Evolutionary conservation across 2,329 filamentous ascomycete species (phyloP).

Genomic region (Aspergillus sp.): DNA sequence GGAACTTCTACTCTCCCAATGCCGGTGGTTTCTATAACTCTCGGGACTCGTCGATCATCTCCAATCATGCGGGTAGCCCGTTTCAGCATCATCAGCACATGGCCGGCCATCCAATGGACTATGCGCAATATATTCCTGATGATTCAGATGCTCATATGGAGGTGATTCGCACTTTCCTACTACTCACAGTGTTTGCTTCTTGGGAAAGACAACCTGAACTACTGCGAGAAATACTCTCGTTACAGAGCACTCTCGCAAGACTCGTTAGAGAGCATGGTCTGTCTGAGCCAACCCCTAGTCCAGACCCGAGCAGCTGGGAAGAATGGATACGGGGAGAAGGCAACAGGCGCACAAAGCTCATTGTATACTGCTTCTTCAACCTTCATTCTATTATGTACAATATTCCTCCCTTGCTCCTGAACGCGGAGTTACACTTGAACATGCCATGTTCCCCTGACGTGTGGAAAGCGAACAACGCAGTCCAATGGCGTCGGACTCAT

Average conservation of each 20-base stretch:
- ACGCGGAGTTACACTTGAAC: constrained; percentile 48
- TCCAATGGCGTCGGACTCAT: constrained; percentile 43
- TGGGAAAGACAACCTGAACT: constrained; percentile 54
- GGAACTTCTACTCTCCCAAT: constrained; percentile 35
- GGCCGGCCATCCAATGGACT: constrained; percentile 21
- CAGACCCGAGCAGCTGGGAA: constrained; percentile 44
- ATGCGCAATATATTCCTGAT: constrained; percentile 29
- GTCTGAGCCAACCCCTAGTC: constrained; percentile 22
- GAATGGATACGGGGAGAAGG: constrained; percentile 51
- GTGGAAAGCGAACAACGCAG: constrained; percentile 48
- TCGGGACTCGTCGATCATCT: constrained; percentile 35
- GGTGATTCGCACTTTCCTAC: constrained; percentile 44
- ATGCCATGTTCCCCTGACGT: constrained; percentile 50
- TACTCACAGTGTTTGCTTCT: constrained; percentile 54
- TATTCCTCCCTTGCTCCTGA: constrained; percentile 52
- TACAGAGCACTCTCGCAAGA: constrained; percentile 51
- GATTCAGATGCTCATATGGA: constrained; percentile 45
- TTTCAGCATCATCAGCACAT: constrained; percentile 36
- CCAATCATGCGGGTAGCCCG: constrained; percentile 38
- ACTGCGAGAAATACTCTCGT: constrained; percentile 50
- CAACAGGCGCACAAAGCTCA: constrained; percentile 49
- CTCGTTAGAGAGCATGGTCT: constrained; percentile 51
- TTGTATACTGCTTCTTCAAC: constrained; percentile 54
- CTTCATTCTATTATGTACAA: constrained; percentile 58
- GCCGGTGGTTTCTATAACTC: constrained; percentile 33